phyloP scores from a whole-genome alignment of 768 basidiomycete species.

The Mycena capillaripes region DNA sequence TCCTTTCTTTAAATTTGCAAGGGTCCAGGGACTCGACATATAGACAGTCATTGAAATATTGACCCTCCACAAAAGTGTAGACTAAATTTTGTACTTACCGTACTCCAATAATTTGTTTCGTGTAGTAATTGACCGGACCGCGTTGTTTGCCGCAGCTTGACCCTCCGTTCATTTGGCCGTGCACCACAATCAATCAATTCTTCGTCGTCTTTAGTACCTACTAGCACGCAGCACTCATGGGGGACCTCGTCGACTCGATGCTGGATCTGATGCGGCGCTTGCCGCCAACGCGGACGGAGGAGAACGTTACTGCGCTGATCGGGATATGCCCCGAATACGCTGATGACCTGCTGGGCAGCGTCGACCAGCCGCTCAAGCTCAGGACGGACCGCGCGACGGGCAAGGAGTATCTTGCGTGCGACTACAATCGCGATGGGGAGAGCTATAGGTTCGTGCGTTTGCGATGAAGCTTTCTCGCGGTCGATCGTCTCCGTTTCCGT shows the following conservation, averaged over 20 bases:
- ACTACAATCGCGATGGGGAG: slow-evolving; percentile 94
- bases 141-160: slow-evolving; percentile 25
- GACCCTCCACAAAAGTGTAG: neutral
- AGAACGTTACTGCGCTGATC: slow-evolving; percentile 88
- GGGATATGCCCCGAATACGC: slow-evolving; percentile 92
- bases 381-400: slow-evolving; percentile 85
- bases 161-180: neutral
- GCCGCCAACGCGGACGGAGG: slow-evolving; percentile 91
- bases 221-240: slow-evolving; percentile 57
- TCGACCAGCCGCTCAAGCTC: slow-evolving; percentile 93
- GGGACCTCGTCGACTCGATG: slow-evolving; percentile 90
- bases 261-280: slow-evolving; percentile 96
- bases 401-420: slow-evolving; percentile 92
- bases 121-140: neutral
- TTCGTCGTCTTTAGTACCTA: neutral
- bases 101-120: no score
- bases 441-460: slow-evolving; percentile 80
- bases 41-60: no score
- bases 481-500: neutral
- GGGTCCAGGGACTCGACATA: neutral
- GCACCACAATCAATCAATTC: neutral
- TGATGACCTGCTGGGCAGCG: slow-evolving; percentile 94
- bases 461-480: neutral
- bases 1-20: no score
- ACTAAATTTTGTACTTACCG: neutral